Conservation (phyloP, 306 rosid genomes). For the Gastrolobium bilobum region DNA sequence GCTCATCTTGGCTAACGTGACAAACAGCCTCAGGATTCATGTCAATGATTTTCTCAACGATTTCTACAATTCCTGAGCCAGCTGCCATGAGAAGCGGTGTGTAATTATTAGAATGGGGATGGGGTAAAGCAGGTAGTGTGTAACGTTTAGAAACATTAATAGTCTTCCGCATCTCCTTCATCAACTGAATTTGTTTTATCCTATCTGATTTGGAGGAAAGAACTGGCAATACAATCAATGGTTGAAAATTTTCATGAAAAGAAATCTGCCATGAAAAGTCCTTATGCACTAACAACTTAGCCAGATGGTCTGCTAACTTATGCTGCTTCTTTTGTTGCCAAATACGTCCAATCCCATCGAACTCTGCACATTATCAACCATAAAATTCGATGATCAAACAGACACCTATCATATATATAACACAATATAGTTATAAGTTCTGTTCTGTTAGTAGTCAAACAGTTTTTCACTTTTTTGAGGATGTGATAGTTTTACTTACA, state of each 20-base stretch:
- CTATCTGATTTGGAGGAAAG: conserved; percentile 38
- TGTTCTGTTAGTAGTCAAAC: neutral
- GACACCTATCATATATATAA: no score
- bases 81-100: conserved; percentile 50
- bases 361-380: conserved; percentile 29
- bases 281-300: conserved; percentile 26
- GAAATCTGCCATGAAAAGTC: conserved; percentile 44
- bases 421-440: neutral
- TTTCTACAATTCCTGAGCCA: conserved; percentile 47
- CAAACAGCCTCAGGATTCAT: conserved; percentile 36
- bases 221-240: conserved; percentile 31
- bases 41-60: conserved; percentile 21
- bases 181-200: conserved; percentile 19
- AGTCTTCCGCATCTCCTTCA: conserved; percentile 10
- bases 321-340: conserved; percentile 34
- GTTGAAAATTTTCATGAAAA: conserved; percentile 27
- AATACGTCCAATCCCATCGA: neutral
- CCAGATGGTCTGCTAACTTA: conserved; percentile 20
- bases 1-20: neutral
- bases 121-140: no score
- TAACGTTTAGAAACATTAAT: neutral
- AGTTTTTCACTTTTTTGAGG: neutral
- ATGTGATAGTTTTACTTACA: neutral
- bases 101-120: neutral
- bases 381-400: conserved; percentile 1